Conservation (phyloP, 331 rosid species). For the Quercus lobata region DNA sequence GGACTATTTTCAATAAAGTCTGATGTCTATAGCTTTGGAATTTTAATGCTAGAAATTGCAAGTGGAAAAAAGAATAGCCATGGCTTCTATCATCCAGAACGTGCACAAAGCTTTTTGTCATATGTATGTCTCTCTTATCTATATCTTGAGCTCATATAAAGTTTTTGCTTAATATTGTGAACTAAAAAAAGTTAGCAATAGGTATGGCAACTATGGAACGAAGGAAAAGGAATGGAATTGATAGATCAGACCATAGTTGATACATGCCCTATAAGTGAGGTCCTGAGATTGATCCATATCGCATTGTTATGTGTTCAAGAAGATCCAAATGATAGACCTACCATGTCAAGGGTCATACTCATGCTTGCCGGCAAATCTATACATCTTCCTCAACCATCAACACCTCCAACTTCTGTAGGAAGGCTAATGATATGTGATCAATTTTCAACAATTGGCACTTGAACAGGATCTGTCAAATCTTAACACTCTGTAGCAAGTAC, state of each 20-base stretch:
- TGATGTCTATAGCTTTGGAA: conserved; percentile 11
- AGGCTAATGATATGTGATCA: background rate
- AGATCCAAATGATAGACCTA: too few species aligned
- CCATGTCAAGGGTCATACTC: background rate
- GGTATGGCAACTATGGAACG: too few species aligned
- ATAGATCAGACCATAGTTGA: too few species aligned
- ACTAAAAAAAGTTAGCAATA: too few species aligned
- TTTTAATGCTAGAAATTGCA: conserved; percentile 15
- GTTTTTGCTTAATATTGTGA: too few species aligned
- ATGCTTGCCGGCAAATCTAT: conserved; percentile 25
- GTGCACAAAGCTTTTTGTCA: conserved; percentile 22
- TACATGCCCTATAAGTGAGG: too few species aligned
- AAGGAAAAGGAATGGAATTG: too few species aligned
- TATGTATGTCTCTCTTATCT: conserved; percentile 8
- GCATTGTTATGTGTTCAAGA: too few species aligned
- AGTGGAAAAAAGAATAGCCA: conserved; percentile 25
- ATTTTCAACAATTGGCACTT: background rate
- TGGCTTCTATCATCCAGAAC: conserved; percentile 15
- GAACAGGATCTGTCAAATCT: background rate
- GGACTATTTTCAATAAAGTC: conserved; percentile 21
- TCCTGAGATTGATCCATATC: too few species aligned
- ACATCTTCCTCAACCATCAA: conserved; percentile 19
- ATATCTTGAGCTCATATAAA: background rate
- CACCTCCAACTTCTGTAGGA: conserved; percentile 16
- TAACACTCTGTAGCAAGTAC: background rate